Evolutionary conservation across 768 basidiomycete genomes (phyloP).

Genomic region (Lentinula aciculospora): DNA sequence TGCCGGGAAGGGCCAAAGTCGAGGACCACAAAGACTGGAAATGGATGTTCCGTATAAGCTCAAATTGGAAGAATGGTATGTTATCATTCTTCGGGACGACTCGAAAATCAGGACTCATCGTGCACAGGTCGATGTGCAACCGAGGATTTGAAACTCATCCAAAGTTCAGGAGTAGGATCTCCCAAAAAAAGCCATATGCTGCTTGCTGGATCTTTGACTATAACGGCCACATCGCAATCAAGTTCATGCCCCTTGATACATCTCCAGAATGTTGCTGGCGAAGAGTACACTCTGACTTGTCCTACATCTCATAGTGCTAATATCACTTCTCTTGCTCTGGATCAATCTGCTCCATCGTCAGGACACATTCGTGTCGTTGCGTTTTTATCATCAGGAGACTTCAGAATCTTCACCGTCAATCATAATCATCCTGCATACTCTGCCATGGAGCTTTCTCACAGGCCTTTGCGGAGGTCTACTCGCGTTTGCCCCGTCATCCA

Average conservation of each 20-base stretch:
- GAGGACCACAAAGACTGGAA: slow-evolving; percentile 63
- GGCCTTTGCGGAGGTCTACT: slow-evolving; percentile 33
- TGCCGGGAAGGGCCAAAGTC: slow-evolving; percentile 47
- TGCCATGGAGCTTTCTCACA: slow-evolving; percentile 40
- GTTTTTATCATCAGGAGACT: slow-evolving; percentile 68
- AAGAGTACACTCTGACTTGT: slow-evolving; percentile 36
- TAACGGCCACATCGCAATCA: slow-evolving; percentile 47
- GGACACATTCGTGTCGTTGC: slow-evolving; percentile 42
- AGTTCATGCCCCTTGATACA: slow-evolving; percentile 28
- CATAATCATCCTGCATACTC: slow-evolving; percentile 36
- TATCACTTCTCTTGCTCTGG: slow-evolving; percentile 65
- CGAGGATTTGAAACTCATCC: slow-evolving; percentile 10
- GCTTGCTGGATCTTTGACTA: slow-evolving; percentile 53
- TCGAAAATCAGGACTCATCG: slow-evolving; percentile 15
- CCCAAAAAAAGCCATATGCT: slow-evolving; percentile 35
- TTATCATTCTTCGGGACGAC: slow-evolving; percentile 5
- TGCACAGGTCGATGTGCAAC: slow-evolving; percentile 59
- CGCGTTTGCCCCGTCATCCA: slow-evolving; percentile 48
- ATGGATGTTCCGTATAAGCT: slow-evolving; percentile 82
- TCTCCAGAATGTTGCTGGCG: slow-evolving; percentile 27
- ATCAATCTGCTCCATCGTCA: slow-evolving; percentile 60
- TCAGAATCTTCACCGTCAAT: slow-evolving; percentile 52
- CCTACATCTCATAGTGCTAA: slow-evolving; percentile 29
- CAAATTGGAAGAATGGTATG: slow-evolving; percentile 77
- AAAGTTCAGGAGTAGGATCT: background rate